Conservation (phyloP, 1,284 basidiomycete genomes). For the Volvariella surrecta region DNA sequence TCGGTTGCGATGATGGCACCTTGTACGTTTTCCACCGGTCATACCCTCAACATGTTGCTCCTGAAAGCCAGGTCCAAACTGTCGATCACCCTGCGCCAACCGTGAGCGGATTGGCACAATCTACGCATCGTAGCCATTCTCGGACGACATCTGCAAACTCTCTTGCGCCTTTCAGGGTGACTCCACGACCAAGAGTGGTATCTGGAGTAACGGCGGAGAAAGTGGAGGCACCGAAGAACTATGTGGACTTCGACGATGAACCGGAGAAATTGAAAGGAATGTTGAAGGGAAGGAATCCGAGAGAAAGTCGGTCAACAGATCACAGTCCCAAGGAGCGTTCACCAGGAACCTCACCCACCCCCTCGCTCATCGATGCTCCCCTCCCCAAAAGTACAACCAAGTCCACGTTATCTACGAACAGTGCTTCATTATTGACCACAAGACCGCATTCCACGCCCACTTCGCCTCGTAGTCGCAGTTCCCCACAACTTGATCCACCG, state of each 20-base stretch:
- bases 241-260: constrained; percentile 73
- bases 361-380: constrained; percentile 15
- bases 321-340: constrained; percentile 11
- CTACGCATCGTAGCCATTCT: constrained; percentile 18
- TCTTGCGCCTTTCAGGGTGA: constrained; percentile 26
- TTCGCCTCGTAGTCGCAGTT: constrained; percentile 1
- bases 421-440: constrained; percentile 32
- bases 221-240: constrained; percentile 65
- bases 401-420: constrained; percentile 34
- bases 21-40: constrained; percentile 22
- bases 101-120: constrained; percentile 21
- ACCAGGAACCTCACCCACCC: constrained; percentile 17
- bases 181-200: constrained; percentile 46
- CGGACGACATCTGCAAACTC: constrained; percentile 16
- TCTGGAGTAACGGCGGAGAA: constrained; percentile 60
- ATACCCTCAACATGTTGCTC: constrained; percentile 2
- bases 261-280: constrained; percentile 64
- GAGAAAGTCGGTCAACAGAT: constrained; percentile 25
- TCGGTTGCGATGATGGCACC: constrained; percentile 27
- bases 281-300: constrained; percentile 43
- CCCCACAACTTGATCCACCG: constrained; percentile 13
- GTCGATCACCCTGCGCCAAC: constrained; percentile 10
- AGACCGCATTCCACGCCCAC: constrained; percentile 25
- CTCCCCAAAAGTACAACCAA: constrained; percentile 14
- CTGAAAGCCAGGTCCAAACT: constrained; percentile 6